phyloP scores from a whole-genome alignment of 208 protist genomes.

The Leishmania turanica region DNA sequence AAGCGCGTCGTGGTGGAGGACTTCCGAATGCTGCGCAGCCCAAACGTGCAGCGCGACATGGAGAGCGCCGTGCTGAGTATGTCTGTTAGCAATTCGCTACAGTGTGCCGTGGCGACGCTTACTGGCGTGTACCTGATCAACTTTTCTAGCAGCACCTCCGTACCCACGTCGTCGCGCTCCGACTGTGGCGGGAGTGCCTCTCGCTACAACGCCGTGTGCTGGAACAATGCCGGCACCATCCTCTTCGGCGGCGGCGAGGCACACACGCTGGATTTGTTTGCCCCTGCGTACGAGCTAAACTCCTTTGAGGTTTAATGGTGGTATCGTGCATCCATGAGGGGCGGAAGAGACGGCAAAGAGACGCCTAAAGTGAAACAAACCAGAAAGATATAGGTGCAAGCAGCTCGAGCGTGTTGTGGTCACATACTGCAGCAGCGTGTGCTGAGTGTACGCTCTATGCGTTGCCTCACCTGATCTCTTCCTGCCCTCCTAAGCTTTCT shows the following conservation, averaged over 20 bases:
- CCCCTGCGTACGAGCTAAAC: constrained; percentile 34
- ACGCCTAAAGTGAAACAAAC: not conserved
- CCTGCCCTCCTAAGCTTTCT: not conserved
- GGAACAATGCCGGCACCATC: constrained; percentile 71
- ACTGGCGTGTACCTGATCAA: constrained; percentile 84
- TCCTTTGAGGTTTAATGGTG: constrained; percentile 19
- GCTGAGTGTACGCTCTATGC: not conserved
- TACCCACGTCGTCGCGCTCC: constrained; percentile 52
- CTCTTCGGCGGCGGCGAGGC: constrained; percentile 80
- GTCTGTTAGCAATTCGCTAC: constrained; percentile 63
- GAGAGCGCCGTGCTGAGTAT: constrained; percentile 82
- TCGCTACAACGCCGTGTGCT: constrained; percentile 78
- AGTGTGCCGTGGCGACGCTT: constrained; percentile 84
- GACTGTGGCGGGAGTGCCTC: constrained; percentile 54
- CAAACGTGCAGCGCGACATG: constrained; percentile 50
- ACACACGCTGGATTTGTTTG: constrained; percentile 77
- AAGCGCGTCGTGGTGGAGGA: constrained; percentile 76
- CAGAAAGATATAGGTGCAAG: not conserved
- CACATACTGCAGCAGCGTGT: not conserved
- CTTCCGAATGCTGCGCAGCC: constrained; percentile 72
- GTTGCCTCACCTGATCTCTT: not conserved
- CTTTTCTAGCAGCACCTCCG: constrained; percentile 51
- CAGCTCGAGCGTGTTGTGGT: not conserved
- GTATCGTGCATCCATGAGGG: not conserved
- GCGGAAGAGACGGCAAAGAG: not conserved